Conservation (phyloP, 1,284 basidiomycete genomes). For the Xanthoconium separans region DNA sequence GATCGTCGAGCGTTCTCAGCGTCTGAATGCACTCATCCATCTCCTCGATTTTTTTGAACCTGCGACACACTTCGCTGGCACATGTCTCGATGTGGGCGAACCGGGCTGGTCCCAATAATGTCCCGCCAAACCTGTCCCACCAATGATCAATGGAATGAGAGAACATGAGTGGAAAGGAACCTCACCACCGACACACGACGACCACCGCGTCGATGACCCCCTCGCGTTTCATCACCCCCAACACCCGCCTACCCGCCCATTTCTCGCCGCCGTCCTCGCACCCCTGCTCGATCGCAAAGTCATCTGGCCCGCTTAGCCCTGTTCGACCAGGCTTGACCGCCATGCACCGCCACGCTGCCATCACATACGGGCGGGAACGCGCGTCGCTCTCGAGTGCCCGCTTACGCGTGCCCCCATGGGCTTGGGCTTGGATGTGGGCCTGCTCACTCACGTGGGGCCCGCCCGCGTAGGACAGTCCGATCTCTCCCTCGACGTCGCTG, state of each 20-base stretch:
- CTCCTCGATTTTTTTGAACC: slow-evolving; percentile 65
- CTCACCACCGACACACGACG: slow-evolving; percentile 63
- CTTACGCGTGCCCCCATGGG: not conserved
- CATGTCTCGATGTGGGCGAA: slow-evolving; percentile 79
- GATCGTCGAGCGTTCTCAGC: slow-evolving; percentile 60
- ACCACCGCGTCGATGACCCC: slow-evolving; percentile 65
- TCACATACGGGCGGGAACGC: slow-evolving; percentile 52
- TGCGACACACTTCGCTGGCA: slow-evolving; percentile 66
- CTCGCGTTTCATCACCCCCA: slow-evolving; percentile 69
- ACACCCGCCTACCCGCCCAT: slow-evolving; percentile 60
- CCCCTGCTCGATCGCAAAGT: slow-evolving; percentile 64
- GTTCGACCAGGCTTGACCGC: slow-evolving; percentile 61
- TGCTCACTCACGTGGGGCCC: no score
- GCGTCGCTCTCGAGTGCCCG: not conserved
- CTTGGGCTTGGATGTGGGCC: no score
- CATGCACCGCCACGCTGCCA: slow-evolving; percentile 76
- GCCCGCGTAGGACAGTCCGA: no score
- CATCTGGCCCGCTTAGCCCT: slow-evolving; percentile 67
- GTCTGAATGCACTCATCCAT: slow-evolving; percentile 57
- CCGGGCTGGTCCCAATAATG: slow-evolving; percentile 65
- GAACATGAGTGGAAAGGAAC: not conserved
- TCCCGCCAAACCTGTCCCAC: slow-evolving; percentile 71
- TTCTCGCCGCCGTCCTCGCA: slow-evolving; percentile 72
- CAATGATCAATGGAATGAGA: not conserved
- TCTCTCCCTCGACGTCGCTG: no score